Evolutionary conservation across 1,284 basidiomycete genomes (phyloP).

Genomic region (Trametes versicolor): DNA sequence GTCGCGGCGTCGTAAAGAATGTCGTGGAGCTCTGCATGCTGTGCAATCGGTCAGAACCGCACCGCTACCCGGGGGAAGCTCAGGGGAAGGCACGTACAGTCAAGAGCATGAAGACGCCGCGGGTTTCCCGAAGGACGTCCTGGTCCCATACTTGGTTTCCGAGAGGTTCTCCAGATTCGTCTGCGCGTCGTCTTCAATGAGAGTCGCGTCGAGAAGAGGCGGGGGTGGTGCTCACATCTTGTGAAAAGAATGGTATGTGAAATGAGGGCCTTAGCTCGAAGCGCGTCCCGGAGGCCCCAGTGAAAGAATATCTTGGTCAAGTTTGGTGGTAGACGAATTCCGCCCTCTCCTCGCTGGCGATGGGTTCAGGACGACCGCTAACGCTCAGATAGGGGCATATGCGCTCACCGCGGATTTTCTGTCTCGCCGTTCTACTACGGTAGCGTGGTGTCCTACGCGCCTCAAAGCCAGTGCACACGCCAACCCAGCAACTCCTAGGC

Average conservation of each 20-base stretch:
- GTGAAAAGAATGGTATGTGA: constrained; percentile 52
- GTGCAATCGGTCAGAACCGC: constrained; percentile 1
- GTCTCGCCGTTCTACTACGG: constrained; percentile 59
- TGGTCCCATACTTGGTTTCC: constrained; percentile 64
- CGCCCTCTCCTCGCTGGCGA: constrained; percentile 44
- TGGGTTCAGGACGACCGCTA: neutral
- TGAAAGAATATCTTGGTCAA: constrained; percentile 63
- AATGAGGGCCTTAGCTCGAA: constrained; percentile 49
- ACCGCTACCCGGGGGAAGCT: neutral
- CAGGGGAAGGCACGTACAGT: constrained; percentile 54
- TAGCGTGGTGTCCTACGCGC: constrained; percentile 63
- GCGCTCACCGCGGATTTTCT: constrained; percentile 48
- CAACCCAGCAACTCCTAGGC: constrained; percentile 54
- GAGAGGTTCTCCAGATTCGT: constrained; percentile 54
- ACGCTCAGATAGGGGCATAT: neutral
- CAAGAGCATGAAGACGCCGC: constrained; percentile 62
- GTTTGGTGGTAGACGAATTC: constrained; percentile 63
- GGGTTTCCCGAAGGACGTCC: constrained; percentile 62
- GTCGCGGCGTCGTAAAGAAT: constrained; percentile 56
- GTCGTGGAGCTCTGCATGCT: constrained; percentile 54
- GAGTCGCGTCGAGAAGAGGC: neutral
- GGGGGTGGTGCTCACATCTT: constrained; percentile 44
- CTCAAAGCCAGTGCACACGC: constrained; percentile 62
- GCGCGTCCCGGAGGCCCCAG: constrained; percentile 59
- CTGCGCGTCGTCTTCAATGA: constrained; percentile 11